These are phyloP conservation scores for Microdochium trichocladiopsis DNA, from an alignment of 2,329 filamentous ascomycete species.

Conservation along the genomic window DNA sequence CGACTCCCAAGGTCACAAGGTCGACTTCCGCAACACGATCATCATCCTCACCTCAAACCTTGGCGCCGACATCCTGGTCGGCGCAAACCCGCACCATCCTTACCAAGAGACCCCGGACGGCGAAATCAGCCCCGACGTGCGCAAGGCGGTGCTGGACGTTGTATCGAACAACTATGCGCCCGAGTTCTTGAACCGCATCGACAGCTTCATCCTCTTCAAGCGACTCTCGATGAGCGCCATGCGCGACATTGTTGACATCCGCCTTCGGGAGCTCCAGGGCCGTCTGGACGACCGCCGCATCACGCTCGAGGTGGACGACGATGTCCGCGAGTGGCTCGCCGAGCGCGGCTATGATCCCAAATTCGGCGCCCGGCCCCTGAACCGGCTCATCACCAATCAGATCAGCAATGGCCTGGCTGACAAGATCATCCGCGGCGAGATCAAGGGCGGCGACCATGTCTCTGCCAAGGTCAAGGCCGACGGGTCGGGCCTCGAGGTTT, in stretches of 20 bases:
- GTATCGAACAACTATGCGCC: conserved; percentile 72
- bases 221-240: conserved; percentile 71
- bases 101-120: conserved; percentile 57
- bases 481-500: conserved; percentile 49
- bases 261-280: conserved; percentile 74
- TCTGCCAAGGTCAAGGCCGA: conserved; percentile 61
- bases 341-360: conserved; percentile 85
- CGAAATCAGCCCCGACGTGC: conserved; percentile 66
- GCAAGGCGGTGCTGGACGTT: conserved; percentile 80
- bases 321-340: conserved; percentile 80
- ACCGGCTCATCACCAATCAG: conserved; percentile 82
- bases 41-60: conserved; percentile 96
- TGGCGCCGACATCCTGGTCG: conserved; percentile 84
- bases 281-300: conserved; percentile 84
- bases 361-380: conserved; percentile 85
- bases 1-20: conserved; percentile 90
- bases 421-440: conserved; percentile 79
- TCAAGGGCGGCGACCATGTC: conserved; percentile 70
- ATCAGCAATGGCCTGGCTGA: conserved; percentile 86
- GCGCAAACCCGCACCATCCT: conserved; percentile 57
- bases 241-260: conserved; percentile 89
- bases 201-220: conserved; percentile 96
- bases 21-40: conserved; percentile 94
- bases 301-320: conserved; percentile 59
- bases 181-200: conserved; percentile 93